Conservation (phyloP, 176 grass and related monocot genomes). For the Hordeum marinum region DNA sequence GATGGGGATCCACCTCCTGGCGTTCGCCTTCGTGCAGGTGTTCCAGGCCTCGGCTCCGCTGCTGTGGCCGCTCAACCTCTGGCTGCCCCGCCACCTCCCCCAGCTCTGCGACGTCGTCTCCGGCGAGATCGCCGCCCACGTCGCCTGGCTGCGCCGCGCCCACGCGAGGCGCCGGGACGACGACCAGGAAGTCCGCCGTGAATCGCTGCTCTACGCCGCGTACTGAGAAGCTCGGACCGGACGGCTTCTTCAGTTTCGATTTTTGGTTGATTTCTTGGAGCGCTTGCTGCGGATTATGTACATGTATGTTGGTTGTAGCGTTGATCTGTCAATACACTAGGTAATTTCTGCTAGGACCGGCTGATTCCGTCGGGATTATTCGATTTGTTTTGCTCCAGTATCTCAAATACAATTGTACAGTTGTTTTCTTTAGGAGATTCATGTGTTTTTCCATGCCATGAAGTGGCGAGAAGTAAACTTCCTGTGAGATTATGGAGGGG, state of each 20-base stretch:
- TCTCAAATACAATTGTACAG: too few species aligned
- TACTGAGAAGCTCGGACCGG: background rate
- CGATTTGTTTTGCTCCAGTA: too few species aligned
- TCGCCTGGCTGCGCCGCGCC: conserved; percentile 5
- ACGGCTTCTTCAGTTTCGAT: background rate
- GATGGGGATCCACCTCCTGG: conserved; percentile 28
- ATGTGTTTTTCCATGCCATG: too few species aligned
- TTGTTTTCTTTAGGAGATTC: too few species aligned
- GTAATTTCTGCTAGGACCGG: too few species aligned
- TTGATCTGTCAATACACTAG: too few species aligned
- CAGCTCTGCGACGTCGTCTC: conserved; percentile 15
- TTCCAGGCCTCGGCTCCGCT: conserved; percentile 31
- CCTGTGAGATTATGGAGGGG: too few species aligned
- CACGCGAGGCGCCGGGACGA: background rate
- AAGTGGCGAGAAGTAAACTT: too few species aligned
- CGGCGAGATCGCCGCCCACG: background rate
- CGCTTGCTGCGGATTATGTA: too few species aligned
- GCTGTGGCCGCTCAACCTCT: conserved; percentile 28
- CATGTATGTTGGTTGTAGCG: too few species aligned
- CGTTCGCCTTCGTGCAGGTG: conserved; percentile 22
- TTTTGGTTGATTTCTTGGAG: too few species aligned
- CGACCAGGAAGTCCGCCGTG: background rate
- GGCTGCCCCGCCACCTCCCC: conserved; percentile 28
- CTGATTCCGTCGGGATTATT: too few species aligned
- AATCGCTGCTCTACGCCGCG: conserved; percentile 2